Base-by-base conservation (phyloP, 2,329 filamentous ascomycete genomes). In the Periconia digitata region DNA sequence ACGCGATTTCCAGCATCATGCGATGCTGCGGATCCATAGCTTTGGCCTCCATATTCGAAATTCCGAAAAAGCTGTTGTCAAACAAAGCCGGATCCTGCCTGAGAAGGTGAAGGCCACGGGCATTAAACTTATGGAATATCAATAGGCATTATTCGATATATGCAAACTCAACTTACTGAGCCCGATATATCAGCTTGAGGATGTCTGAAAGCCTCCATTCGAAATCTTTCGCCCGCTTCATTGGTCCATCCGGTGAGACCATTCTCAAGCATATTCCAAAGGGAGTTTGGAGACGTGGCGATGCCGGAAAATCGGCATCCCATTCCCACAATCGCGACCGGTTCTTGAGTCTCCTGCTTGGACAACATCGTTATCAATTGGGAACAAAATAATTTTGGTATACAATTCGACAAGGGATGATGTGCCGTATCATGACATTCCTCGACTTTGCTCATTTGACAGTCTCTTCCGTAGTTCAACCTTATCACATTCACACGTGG, bases 21-120 rank as follows among this genome's bases (percentile, higher is more conserved):
- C 64, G 55, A 6, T 62, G 60, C 35, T 63, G 58, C 1, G 65
- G 65, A 40, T 69, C 64, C 50, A 66, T 59, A n/a, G 48, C 46
- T 3, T 49, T 47, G 3, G 61, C 61, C 42, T 64, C 60, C 1
- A 48, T 44, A 1, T 53, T 43, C 8, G 51, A 39, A 2, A 64
- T 56, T 4, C 49, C 54, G 22, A 64, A 64, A 39, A 64, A 64
- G 2, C 55, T 48, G 1, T 58, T 57, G 47, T 64, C 61, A 20
- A 64, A 64, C 2, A 35, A 35, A 8, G 47, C 47, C 5, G 49
- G 42, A 29, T 64, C 52, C n/a, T 58, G 51, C 8, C 47, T 40
- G 10, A 64, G 23, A 24, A 64, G 60, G 43, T 64, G 58, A 51
- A 34, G 46, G 45, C 20, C 13, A 16, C 15, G 20, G 17, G 16